Percentiles rank a stretch among this genome's conserved stretches.
Conservation (phyloP, 2,329 filamentous ascomycete genomes). For the Clarireedia hainanense region DNA sequence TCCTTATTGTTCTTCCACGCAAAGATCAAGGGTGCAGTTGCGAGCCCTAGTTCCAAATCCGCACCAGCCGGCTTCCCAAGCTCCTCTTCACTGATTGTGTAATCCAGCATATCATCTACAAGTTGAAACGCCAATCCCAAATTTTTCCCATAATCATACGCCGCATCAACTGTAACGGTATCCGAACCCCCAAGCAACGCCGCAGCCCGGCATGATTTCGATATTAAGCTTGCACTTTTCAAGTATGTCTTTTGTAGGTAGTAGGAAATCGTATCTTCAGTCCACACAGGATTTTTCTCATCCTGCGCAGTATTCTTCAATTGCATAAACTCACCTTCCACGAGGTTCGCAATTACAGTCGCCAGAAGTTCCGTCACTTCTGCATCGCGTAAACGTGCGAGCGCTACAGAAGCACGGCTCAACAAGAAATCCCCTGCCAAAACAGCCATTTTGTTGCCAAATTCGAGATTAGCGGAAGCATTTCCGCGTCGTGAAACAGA, state of each 20-base stretch:
- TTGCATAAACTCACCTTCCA: conserved; percentile 99
- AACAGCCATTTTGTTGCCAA: conserved; percentile 99
- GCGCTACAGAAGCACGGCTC: conserved; percentile 83
- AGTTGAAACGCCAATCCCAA: conserved; percentile 92
- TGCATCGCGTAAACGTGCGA: conserved; percentile 82
- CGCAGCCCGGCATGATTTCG: conserved; percentile 87
- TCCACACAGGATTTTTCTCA: conserved; percentile 76
- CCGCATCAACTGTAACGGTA: conserved; percentile 74
- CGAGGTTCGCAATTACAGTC: conserved; percentile 93
- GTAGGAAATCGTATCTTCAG: conserved; percentile 81
- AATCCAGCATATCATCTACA: conserved; percentile 96
- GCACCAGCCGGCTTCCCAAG: conserved; percentile 92
- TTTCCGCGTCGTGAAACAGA: conserved; percentile 76
- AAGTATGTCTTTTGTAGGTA: conserved; percentile 98
- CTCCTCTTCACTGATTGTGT: conserved; percentile 76
- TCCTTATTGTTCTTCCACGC: conserved; percentile 87
- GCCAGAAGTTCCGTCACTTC: conserved; percentile 93
- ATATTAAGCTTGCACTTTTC: conserved; percentile 92
- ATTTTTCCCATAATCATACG: conserved; percentile 89
- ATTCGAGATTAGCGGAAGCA: conserved; percentile 86
- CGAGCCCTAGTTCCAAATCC: conserved; percentile 85
- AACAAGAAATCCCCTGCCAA: conserved; percentile 94
- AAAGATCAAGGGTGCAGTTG: conserved; percentile 88
- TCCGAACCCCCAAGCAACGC: conserved; percentile 77
- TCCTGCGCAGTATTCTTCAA: conserved; percentile 90